Evolutionary conservation across 1,139 yeast genomes (phyloP), one percentile per base, ranked within the genome.

Genomic region (Candida sanyaensis): DNA sequence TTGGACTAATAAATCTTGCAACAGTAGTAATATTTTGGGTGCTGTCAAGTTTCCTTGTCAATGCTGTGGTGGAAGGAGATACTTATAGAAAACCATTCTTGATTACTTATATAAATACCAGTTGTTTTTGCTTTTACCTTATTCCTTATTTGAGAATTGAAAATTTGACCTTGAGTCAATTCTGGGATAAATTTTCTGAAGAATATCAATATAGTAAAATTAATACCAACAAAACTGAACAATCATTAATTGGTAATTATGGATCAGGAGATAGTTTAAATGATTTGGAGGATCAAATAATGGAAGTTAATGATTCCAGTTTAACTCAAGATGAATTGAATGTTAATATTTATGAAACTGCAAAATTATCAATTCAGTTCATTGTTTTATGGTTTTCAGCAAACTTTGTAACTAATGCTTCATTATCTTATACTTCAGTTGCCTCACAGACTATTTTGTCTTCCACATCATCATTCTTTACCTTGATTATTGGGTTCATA

Each of bases 381-480:
- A 86, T 95, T 52, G 68, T 88, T 4, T 73, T 93, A 41, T 93
- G 99, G 99, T 92, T 90, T 61, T 57, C 84, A 23, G 96, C 98
- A 3, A 93, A 93, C 64, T 75, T 92, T 54, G 86, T 88, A 47
- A 91, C 95, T 32, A 93, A 93, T 65, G 89, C 96, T 1, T 85
- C 96, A 13, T 75, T 92, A 45, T 79, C 88, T 30, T 92, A 86
- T 66, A 93, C 98, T 0, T 85, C 93, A 10, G 98, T 92, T 29
- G 96, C 96, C 8, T 86, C 93, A 17, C 97, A 95, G 59, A 93
- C 98, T 4, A 92, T 93, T 33, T 69, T 93, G 40, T 86, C 96
- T 7, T 87, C 97, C 37, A 91, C 98, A 0, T 87, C 96, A 6
- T 88, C 97, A 11, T 91, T 93, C 63, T 93, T 93, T 78, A 93